Base-by-base conservation (phyloP, 1,284 basidiomycete genomes). In the Tylopilus sp. region DNA sequence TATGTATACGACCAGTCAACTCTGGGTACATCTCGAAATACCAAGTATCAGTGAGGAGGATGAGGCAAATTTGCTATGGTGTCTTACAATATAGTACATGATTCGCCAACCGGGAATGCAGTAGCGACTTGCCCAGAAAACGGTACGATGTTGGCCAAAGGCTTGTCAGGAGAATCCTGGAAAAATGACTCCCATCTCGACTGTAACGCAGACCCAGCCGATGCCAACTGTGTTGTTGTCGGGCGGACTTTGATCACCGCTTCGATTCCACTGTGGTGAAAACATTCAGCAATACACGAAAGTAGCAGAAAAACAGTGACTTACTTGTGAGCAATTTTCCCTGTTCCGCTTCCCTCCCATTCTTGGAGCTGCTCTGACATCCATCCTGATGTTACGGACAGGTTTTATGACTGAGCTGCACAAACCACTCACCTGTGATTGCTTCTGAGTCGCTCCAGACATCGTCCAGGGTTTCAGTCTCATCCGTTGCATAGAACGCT, bases 241-340 rank as follows among this genome's bases (percentile, higher is more conserved):
- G 72, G 73, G 30, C 76, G 61, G 29, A 76, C 51, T 54, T 74
- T 77, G 35, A 68, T 59, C 3, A 69, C 62, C 8, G 62, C 67
- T 57, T 74, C 73, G 2, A 69, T 31, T 9, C 63, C 71, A 50
- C 74, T 76, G 38, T 38, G 6, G 42, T 20, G 4, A 28, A 26
- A 14, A n/a, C 20, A 12, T 10, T 42, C 18, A 53, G 52, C 3
- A 38, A 47, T 2, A 7, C 10, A 36, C 1, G 2, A n/a, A n/a
- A n/a, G 0, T 26, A 29, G 2, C 15, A 34, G 5, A 18, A 57
- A 26, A 20, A 30, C 0, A 9, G 18, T 15, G 6, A 48, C 69
- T 39, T 18, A 82, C 80, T 78, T 81, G 56, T 73, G 66, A 0
- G 77, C 72, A 58, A 81, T 70, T 31, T 77, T 52, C 7, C 79